Base-by-base conservation (phyloP, 805 yeast genomes). In the Lipomyces yamanashiensis region DNA sequence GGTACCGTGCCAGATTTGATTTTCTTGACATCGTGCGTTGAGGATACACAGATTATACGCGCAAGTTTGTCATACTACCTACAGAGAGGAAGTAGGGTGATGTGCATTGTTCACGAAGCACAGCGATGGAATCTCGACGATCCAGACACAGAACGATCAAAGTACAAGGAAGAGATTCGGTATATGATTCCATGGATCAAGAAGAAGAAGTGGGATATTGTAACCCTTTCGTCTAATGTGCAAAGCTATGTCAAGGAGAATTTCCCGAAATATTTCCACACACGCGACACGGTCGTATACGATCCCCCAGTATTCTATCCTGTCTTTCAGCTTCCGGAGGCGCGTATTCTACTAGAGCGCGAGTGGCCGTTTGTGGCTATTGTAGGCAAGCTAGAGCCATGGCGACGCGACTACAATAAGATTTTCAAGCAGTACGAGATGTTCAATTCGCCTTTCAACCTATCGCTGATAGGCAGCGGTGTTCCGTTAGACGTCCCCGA, bases 301-400 rank as follows among this genome's bases (percentile, higher is more conserved):
- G 34, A 53, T 33, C 47, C 68, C n/a, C 34, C 51, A 44, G 50
- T 65, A 5, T 12, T 65, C 1, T 58, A 63, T 40, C 68, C 68
- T 3, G 64, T 63, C 36, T 65, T 63, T 43, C 41, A 37, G 19
- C 64, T 67, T 4, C 49, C 54, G 12, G 58, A 56, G 13, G 47
- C 39, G 12, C 37, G 51, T 17, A 36, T 43, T 17, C 17, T 21
- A 36, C 12, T 61, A 37, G 59, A 60, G 45, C 33, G 45, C n/a
- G 40, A 41, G 17, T 49, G 47, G 55, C 66, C 66, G 33, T 66
- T 54, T 43, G 65, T 48, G 12, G 53, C 65, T 21, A 60, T 66
- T 7, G 65, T 61, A 21, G 68, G 68, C 33, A 66, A 66, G 36
- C 51, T 63, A n/a, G 69, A 66, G 56, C 68, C 69, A 3, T 58